These are phyloP conservation scores for Paramecium tetraurelia DNA, from an alignment of 73 alveolate species.

Conservation along the genomic window DNA sequence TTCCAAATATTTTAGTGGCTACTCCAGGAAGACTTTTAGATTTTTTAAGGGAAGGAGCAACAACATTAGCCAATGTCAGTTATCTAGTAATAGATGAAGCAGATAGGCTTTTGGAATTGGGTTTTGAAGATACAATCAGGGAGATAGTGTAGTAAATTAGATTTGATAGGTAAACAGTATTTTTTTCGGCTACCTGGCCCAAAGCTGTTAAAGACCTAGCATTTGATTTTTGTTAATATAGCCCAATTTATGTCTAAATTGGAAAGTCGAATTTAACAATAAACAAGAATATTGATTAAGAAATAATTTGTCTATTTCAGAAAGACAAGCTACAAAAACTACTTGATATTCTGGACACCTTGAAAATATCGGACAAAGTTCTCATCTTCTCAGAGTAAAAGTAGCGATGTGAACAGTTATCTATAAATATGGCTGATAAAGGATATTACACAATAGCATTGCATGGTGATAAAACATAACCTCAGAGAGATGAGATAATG, in stretches of 20 bases:
- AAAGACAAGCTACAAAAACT: constrained; percentile 75
- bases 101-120: constrained; percentile 81
- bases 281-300: constrained; percentile 35
- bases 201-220: constrained; percentile 70
- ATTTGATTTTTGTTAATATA: constrained; percentile 66
- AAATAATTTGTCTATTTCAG: neutral
- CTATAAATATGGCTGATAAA: constrained; percentile 63
- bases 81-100: constrained; percentile 85
- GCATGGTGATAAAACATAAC: constrained; percentile 89
- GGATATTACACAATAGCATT: constrained; percentile 72
- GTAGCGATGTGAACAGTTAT: constrained; percentile 80
- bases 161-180: constrained; percentile 70
- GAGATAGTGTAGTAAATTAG: constrained; percentile 65
- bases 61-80: constrained; percentile 67
- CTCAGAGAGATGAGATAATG: constrained; percentile 74
- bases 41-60: constrained; percentile 64
- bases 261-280: constrained; percentile 67
- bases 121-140: constrained; percentile 77
- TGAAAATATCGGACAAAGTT: constrained; percentile 65
- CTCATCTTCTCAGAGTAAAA: constrained; percentile 83
- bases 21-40: constrained; percentile 82
- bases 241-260: constrained; percentile 68
- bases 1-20: constrained; percentile 75
- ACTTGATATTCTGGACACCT: constrained; percentile 18
- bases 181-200: constrained; percentile 83